A percentile compares a stretch with the other conserved stretches of the same genome.
Conservation (phyloP, 2,329 filamentous ascomycete species). For the Aspergillus fischeri region DNA sequence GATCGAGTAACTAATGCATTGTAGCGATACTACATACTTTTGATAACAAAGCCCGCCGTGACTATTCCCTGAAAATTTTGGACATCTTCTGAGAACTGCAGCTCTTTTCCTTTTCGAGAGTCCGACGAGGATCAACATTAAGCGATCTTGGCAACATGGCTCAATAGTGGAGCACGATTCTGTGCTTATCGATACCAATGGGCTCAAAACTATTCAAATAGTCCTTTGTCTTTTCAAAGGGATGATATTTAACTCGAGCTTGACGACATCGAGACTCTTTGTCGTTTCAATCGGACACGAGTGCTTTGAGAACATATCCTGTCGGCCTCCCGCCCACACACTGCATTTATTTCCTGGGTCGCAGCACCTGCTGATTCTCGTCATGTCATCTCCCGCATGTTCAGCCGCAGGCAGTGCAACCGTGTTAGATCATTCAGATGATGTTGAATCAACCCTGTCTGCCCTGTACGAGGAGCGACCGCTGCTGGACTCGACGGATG, state of each 20-base stretch:
- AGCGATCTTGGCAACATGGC: not conserved
- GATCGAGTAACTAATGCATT: not conserved
- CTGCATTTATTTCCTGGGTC: not conserved
- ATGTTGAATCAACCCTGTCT: constrained; percentile 5
- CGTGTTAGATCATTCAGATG: not conserved
- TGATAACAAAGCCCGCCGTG: no score
- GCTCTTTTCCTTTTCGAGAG: not conserved
- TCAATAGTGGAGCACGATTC: not conserved
- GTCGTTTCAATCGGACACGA: not conserved
- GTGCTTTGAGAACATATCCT: not conserved
- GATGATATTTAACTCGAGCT: not conserved
- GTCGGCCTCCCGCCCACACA: no score
- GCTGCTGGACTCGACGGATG: constrained; percentile 14
- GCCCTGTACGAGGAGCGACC: constrained; percentile 21
- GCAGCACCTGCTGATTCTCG: not conserved
- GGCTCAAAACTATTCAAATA: not conserved
- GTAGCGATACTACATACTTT: not conserved
- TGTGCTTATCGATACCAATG: not conserved
- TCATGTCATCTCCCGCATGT: not conserved
- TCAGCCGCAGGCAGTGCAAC: not conserved
- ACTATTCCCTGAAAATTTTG: not conserved
- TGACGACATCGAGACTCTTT: not conserved
- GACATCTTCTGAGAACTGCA: not conserved
- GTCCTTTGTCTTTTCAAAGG: not conserved
- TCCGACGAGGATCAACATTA: not conserved